Evolutionary conservation across 441 rosid genomes (phyloP).

Genomic region (Isatis lusitanica): DNA sequence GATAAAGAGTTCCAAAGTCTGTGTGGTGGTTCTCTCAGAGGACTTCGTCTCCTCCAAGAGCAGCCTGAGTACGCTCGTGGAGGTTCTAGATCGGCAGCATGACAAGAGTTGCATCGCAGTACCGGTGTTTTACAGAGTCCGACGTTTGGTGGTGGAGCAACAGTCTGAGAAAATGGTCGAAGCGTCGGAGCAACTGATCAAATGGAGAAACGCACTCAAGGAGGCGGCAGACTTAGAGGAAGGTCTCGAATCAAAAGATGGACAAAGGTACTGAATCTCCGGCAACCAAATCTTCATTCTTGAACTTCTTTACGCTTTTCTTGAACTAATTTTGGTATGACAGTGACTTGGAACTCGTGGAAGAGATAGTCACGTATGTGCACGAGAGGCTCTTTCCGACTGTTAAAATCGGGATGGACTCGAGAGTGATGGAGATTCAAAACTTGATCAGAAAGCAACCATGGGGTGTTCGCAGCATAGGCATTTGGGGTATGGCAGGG

Average conservation of each 20-base stretch:
- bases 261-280: background rate
- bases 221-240: background rate
- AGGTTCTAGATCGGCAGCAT: too few species aligned
- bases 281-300: background rate
- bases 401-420: constrained; percentile 14
- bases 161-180: too few species aligned
- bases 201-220: constrained; percentile 5
- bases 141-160: too few species aligned
- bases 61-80: too few species aligned
- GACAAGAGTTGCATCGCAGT: too few species aligned
- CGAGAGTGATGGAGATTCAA: background rate
- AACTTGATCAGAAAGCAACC: background rate
- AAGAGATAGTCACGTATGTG: background rate
- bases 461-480: constrained; percentile 11
- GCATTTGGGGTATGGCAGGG: constrained; percentile 43
- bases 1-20: too few species aligned
- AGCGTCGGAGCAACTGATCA: background rate
- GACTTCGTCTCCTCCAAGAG: too few species aligned
- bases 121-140: too few species aligned
- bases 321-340: too few species aligned
- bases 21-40: too few species aligned
- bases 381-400: background rate
- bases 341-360: constrained; percentile 26
- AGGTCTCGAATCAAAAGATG: background rate
- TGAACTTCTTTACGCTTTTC: too few species aligned